A percentile compares a stretch with the other conserved stretches of the same genome.
These are phyloP conservation scores for Aspergillus tamarii DNA, from an alignment of 2,329 filamentous ascomycete species.

Conservation along the genomic window DNA sequence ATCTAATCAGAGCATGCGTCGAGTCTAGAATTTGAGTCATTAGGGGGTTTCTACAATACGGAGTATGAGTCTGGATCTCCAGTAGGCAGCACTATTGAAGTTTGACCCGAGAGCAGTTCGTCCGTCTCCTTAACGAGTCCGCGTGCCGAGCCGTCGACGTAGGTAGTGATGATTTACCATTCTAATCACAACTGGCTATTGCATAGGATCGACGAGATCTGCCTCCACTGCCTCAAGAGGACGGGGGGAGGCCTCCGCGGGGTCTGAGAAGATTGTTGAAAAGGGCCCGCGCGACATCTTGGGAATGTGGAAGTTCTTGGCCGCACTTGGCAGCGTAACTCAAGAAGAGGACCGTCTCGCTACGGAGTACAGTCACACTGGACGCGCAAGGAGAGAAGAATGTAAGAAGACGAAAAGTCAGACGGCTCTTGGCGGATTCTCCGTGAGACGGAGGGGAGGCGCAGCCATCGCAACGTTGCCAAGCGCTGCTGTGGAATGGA, in stretches of 20 bases:
- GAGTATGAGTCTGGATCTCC: neutral
- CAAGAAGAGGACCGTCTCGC: neutral
- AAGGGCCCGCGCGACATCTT: neutral
- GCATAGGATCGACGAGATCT: neutral
- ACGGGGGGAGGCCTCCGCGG: neutral
- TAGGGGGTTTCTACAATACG: neutral
- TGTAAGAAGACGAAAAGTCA: neutral
- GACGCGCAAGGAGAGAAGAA: conserved; percentile 14
- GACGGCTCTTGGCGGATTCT: conserved; percentile 17
- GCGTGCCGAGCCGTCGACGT: neutral
- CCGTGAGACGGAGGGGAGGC: conserved; percentile 18
- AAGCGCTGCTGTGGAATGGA: conserved; percentile 28
- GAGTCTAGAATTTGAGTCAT: neutral
- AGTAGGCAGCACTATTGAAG: neutral
- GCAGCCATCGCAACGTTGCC: conserved; percentile 22
- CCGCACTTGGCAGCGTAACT: conserved; percentile 14
- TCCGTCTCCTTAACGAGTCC: neutral
- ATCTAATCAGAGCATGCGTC: neutral
- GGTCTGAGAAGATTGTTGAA: neutral
- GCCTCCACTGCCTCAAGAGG: neutral
- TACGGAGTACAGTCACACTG: neutral
- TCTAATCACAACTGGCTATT: neutral
- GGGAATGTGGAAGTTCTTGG: conserved; percentile 12
- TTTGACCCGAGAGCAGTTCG: neutral
- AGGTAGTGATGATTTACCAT: neutral